phyloP scores from a whole-genome alignment of 306 rosid genomes.

The Vigna mungo region DNA sequence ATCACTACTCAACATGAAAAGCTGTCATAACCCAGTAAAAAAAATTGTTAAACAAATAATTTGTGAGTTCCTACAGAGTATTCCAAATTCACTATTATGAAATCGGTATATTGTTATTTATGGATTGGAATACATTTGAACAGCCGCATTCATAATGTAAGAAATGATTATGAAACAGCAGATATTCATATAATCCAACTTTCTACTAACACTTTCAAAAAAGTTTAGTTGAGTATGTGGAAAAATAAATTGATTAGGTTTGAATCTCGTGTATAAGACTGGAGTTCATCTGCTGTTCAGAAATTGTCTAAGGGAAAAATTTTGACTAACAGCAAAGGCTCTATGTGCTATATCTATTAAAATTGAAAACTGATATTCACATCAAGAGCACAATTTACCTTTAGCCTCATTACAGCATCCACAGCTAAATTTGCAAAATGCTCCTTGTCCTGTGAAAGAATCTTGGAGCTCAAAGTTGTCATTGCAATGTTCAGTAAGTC shows the following conservation, averaged over 20 bases:
- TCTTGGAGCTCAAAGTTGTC: conserved; percentile 98
- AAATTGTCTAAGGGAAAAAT: not conserved
- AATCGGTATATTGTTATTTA: not conserved
- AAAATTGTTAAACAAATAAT: not conserved
- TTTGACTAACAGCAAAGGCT: not conserved
- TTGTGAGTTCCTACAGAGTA: not conserved
- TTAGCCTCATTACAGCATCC: conserved; percentile 94
- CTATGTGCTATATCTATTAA: not conserved
- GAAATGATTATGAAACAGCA: not conserved
- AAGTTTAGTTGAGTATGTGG: not conserved
- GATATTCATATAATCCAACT: not conserved
- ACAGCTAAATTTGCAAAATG: conserved; percentile 93
- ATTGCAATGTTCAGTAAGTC: conserved; percentile 96
- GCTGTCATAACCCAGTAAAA: conserved; percentile 4
- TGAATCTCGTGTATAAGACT: conserved; percentile 10
- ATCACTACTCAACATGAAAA: not conserved
- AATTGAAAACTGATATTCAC: not conserved
- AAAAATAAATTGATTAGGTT: conserved; percentile 15
- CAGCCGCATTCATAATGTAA: not conserved
- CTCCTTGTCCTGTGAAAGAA: conserved; percentile 94
- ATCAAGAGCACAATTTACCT: conserved; percentile 57
- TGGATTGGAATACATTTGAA: not conserved
- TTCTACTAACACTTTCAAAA: not conserved
- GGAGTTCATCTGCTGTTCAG: not conserved
- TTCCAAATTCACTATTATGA: conserved; percentile 17